Base-by-base conservation (phyloP, 192 early-diverging fungal genomes). In the Dissophora globulifera region DNA sequence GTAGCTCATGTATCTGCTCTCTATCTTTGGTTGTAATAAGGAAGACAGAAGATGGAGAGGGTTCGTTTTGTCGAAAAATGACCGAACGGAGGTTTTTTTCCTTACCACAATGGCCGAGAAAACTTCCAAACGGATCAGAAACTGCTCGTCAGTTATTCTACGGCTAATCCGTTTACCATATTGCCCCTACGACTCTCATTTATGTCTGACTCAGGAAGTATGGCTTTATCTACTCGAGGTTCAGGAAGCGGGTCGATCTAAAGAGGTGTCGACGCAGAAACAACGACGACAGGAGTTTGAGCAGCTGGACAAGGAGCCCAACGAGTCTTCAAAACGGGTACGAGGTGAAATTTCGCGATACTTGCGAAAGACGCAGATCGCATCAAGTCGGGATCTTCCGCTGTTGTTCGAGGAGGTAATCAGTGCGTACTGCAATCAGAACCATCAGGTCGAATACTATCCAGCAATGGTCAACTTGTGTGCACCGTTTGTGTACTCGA, bases 351-450 rank as follows among this genome's bases (percentile, higher is more conserved):
- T 88, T 17, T 83, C 74, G 32, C 82, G 91, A 46, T 93, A 89
- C 62, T 62, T 86, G 58, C 82, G 80, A 42, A 71, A 69, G 56
- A 43, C 38, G 3, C 20, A 33, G 13, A 49, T 63, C 25, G 54
- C 56, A 12, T 72, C 69, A 1, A 58, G 60, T 41, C 31, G 59
- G 22, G 54, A 72, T 26, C 55, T 72, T 17, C 82, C 86, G 7
- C 78, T 69, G 30, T 78, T 84, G 13, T 84, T 92, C 62, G 94
- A 97, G 62, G 88, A 92, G 30, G 89, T 97, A 13, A 87, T 97
- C 42, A 88, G 86, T 42, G 88, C 92, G 22, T 95, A 94, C 69
- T 81, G 95, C 67, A 90, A 90, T 76, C 81, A 88, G 72, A 87
- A 92, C 62, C 85, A 88, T 49, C 81, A 87, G 25, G 82, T 87